phyloP scores from a whole-genome alignment of 2,329 filamentous ascomycete genomes.

The Lizonia empirigonia region DNA sequence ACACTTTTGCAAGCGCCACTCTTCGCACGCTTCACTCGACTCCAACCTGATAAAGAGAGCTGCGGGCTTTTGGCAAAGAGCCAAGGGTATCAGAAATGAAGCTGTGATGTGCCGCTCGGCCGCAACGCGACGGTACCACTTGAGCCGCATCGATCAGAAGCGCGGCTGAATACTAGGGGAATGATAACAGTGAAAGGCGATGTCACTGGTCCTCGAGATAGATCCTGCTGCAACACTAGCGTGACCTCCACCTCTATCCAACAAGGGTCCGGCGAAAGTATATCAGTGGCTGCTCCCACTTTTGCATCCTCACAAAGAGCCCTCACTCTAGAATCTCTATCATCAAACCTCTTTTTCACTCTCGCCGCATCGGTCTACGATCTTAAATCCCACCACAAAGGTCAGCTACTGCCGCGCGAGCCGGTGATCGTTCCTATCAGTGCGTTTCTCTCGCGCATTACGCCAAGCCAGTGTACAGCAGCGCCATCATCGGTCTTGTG shows the following conservation, averaged over 20 bases:
- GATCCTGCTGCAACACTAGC: constrained; percentile 32
- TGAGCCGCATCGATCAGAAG: constrained; percentile 18
- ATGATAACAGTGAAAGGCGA: constrained; percentile 30
- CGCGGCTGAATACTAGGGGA: constrained; percentile 12
- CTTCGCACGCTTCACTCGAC: constrained; percentile 8
- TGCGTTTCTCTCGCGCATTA: constrained; percentile 23
- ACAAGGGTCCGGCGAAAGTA: constrained; percentile 40
- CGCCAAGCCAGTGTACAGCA: constrained; percentile 43
- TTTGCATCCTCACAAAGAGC: constrained; percentile 16
- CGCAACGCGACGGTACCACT: constrained; percentile 12
- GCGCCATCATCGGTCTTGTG: constrained; percentile 43
- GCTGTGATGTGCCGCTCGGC: constrained; percentile 2
- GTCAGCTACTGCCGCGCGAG: constrained; percentile 5
- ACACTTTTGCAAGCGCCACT: constrained; percentile 34
- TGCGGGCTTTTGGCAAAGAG: not conserved
- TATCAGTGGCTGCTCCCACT: constrained; percentile 38
- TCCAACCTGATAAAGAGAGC: constrained; percentile 4
- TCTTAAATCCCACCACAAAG: constrained; percentile 1
- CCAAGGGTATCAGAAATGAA: not conserved
- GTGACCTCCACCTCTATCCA: constrained; percentile 35
- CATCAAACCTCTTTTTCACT: not conserved
- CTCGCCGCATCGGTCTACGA: constrained; percentile 1
- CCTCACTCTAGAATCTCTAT: not conserved
- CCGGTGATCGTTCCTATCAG: constrained; percentile 8
- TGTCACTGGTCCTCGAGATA: constrained; percentile 24